Percentiles rank a stretch among this genome's conserved stretches.
Conservation (phyloP, 805 yeast species). For the Nadsonia fulvescens region DNA sequence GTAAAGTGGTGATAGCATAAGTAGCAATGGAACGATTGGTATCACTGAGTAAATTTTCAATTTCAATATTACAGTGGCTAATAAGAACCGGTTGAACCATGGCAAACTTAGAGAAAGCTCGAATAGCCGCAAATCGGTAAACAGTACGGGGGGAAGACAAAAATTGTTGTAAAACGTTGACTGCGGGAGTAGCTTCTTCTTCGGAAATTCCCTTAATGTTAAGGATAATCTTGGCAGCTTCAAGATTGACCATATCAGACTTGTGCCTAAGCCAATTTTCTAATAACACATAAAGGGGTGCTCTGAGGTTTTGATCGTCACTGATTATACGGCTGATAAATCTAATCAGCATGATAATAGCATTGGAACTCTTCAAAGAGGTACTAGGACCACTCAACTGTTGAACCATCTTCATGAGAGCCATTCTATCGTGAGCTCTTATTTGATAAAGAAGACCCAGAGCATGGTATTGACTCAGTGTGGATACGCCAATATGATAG, state of each 20-base stretch:
- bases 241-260: conserved; percentile 79
- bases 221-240: conserved; percentile 67
- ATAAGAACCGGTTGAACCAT: conserved; percentile 61
- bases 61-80: conserved; percentile 56
- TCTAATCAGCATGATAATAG: conserved; percentile 71
- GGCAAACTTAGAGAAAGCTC: conserved; percentile 75
- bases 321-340: conserved; percentile 53
- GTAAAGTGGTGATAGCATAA: conserved; percentile 86
- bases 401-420: conserved; percentile 75
- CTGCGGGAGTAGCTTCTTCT: conserved; percentile 44
- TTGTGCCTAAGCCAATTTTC: conserved; percentile 58
- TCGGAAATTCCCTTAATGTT: conserved; percentile 36
- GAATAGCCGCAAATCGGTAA: conserved; percentile 81
- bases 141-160: conserved; percentile 78
- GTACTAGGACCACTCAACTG: conserved; percentile 41
- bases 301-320: conserved; percentile 50
- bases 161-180: conserved; percentile 55
- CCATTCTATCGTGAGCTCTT: conserved; percentile 85
- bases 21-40: conserved; percentile 85
- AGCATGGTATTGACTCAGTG: conserved; percentile 91
- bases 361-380: conserved; percentile 59
- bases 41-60: conserved; percentile 76
- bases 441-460: conserved; percentile 76
- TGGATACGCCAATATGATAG: conserved; percentile 26
- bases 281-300: conserved; percentile 45